Evolutionary conservation across 2,329 filamentous ascomycete genomes (phyloP).

Genomic region (Aspergillus fischeri): DNA sequence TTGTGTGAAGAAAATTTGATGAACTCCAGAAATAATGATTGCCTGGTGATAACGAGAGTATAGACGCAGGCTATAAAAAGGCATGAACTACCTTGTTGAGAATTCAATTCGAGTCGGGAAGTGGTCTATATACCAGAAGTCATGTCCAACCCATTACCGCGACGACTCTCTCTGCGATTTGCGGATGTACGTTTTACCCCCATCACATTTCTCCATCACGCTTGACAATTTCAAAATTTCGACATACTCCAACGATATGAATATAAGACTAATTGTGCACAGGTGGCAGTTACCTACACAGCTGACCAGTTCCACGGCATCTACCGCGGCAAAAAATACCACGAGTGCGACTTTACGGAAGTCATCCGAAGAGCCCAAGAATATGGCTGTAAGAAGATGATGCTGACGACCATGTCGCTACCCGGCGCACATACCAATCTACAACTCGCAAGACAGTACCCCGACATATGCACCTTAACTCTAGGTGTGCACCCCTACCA

Average conservation of each 20-base stretch:
- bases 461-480: constrained; percentile 42
- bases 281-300: constrained; percentile 30
- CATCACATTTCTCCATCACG: no score
- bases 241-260: no score
- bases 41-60: no score
- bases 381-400: constrained; percentile 18
- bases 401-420: constrained; percentile 39
- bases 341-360: constrained; percentile 42
- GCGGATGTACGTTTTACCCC: constrained; percentile 8
- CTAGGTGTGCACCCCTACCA: constrained; percentile 52
- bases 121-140: neutral
- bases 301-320: constrained; percentile 46
- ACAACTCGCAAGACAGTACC: constrained; percentile 28
- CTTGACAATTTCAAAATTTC: no score
- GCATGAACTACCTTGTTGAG: neutral
- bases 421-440: constrained; percentile 40
- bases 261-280: neutral
- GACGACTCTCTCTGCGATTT: constrained; percentile 5
- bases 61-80: neutral
- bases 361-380: constrained; percentile 19
- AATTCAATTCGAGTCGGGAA: neutral
- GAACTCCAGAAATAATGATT: no score
- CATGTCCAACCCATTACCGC: neutral
- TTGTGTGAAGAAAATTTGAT: no score
- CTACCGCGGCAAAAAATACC: constrained; percentile 49